Evolutionary conservation across 352 stramenopile genomes (phyloP).

Genomic region (Phytophthora cryptogea): DNA sequence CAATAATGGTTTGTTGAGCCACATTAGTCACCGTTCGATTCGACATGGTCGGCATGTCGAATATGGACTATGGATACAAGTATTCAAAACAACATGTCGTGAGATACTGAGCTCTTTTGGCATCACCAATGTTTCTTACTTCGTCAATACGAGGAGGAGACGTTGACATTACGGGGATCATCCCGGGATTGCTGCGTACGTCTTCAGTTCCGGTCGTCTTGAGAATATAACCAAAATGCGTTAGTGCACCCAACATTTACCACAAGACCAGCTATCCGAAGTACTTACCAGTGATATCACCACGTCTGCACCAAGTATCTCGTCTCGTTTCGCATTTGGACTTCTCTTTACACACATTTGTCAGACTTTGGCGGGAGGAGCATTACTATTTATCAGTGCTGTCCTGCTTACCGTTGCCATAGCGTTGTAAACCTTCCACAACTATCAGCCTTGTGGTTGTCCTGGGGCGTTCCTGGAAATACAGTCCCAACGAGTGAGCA

Average conservation of each 20-base stretch:
- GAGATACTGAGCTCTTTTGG: neutral
- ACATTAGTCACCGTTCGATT: conserved; percentile 30
- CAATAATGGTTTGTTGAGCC: conserved; percentile 36
- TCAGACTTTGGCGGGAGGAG: too few relatives aligned
- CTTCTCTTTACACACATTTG: neutral
- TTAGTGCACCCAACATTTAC: neutral
- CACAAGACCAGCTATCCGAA: too few relatives aligned
- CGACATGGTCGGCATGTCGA: conserved; percentile 32
- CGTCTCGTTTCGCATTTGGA: conserved; percentile 16
- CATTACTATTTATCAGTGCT: neutral
- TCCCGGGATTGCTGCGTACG: conserved; percentile 1
- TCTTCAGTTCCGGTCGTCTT: conserved; percentile 12
- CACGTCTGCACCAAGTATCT: conserved; percentile 16
- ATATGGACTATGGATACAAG: conserved; percentile 25
- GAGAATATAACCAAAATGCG: neutral
- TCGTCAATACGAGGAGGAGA: conserved; percentile 9
- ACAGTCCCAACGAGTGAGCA: neutral
- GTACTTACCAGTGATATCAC: conserved; percentile 25
- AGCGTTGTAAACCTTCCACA: neutral
- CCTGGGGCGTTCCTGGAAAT: conserved; percentile 4
- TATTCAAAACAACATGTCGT: neutral
- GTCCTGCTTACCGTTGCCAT: conserved; percentile 4
- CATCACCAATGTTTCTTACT: neutral
- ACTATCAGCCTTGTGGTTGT: neutral
- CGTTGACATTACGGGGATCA: neutral